Percentiles rank a stretch among this genome's conserved stretches.
Conservation (phyloP, 306 rosid species). For the Crotalaria pallida region DNA sequence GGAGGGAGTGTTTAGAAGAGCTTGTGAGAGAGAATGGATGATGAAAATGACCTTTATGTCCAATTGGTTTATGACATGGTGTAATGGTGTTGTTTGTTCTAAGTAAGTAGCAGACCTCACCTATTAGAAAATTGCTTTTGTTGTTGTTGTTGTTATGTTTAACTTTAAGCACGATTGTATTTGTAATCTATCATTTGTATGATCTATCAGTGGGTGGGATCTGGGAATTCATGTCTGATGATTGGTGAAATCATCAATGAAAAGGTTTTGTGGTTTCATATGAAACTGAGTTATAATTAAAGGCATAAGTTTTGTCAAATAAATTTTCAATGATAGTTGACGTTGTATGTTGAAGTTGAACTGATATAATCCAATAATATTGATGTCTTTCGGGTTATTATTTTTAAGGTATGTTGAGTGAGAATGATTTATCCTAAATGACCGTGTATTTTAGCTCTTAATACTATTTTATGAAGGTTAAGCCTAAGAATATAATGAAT, state of each 20-base stretch:
- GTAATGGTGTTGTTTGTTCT: not conserved
- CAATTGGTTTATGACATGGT: not conserved
- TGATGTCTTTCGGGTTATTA: not conserved
- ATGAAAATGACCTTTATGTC: not conserved
- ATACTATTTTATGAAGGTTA: too few relatives aligned
- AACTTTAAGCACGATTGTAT: too few relatives aligned
- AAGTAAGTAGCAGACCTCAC: not conserved
- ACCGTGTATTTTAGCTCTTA: not conserved
- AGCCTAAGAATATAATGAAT: not conserved
- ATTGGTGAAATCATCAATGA: not conserved
- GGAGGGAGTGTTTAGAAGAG: too few relatives aligned
- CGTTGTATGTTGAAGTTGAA: not conserved
- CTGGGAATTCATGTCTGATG: not conserved
- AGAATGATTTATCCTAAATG: not conserved
- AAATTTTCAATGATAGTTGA: not conserved
- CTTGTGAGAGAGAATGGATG: too few relatives aligned
- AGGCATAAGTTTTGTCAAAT: not conserved
- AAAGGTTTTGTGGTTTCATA: not conserved
- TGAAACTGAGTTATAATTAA: conserved; percentile 1
- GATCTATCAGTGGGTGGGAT: not conserved
- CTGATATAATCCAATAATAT: not conserved
- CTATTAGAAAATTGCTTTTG: not conserved
- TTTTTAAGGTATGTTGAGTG: not conserved
- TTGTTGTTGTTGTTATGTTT: too few relatives aligned
- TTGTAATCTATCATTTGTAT: not conserved